phyloP scores from a whole-genome alignment of 768 basidiomycete species.

The Termitomyces sp. region DNA sequence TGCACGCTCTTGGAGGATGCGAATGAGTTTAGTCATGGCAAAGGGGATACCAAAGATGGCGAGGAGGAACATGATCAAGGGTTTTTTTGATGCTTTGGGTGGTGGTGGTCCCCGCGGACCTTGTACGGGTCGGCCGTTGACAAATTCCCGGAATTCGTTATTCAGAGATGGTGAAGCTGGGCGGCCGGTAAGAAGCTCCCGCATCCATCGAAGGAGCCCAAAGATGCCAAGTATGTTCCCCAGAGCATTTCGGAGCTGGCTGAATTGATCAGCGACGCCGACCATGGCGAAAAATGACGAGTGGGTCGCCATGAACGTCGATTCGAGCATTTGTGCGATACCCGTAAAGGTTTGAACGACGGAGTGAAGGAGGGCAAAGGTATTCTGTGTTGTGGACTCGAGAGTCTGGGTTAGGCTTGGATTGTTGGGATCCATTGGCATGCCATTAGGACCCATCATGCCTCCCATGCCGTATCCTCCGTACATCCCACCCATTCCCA shows the following conservation, averaged over 20 bases:
- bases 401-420: conserved; percentile 81
- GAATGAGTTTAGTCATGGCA: conserved; percentile 87
- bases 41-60: conserved; percentile 92
- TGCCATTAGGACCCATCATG: conserved; percentile 41
- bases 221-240: conserved; percentile 93
- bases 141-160: conserved; percentile 72
- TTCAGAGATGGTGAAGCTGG: conserved; percentile 28
- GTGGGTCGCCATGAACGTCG: conserved; percentile 96
- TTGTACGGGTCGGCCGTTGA: conserved; percentile 57
- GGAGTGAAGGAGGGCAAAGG: conserved; percentile 89
- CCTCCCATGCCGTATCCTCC: conserved; percentile 31
- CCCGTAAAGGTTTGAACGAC: conserved; percentile 95
- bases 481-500: conserved; percentile 29
- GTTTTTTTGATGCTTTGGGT: conserved; percentile 79
- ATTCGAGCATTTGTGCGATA: conserved; percentile 95
- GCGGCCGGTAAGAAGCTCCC: conserved; percentile 48
- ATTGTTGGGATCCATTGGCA: conserved; percentile 42
- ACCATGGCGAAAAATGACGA: conserved; percentile 96
- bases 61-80: conserved; percentile 87
- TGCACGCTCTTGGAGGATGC: conserved; percentile 63
- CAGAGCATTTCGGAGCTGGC: conserved; percentile 84
- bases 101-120: conserved; percentile 33
- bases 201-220: conserved; percentile 83
- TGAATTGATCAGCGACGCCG: conserved; percentile 93
- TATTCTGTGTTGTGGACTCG: conserved; percentile 85